A percentile compares a stretch with the other conserved stretches of the same genome.
These are phyloP conservation scores for Rhizophagus sp. DNA, from an alignment of 192 early-diverging fungal species.

Conservation along the genomic window DNA sequence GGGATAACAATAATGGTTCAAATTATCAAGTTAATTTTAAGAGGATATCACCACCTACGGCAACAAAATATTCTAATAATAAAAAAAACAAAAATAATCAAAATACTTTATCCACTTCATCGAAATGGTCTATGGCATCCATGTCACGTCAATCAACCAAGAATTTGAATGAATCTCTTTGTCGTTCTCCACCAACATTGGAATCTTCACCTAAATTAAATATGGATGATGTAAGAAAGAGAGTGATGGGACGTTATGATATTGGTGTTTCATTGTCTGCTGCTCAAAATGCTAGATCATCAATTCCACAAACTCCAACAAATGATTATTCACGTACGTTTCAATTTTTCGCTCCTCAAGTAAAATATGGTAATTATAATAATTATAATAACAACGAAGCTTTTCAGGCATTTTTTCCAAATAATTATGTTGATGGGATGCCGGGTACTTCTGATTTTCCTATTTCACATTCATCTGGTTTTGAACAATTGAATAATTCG, in stretches of 20 bases:
- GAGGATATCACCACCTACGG: conserved; percentile 26
- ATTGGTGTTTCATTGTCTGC: conserved; percentile 43
- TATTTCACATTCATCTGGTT: neutral
- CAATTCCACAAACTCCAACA: neutral
- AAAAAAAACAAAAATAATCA: conserved; percentile 19
- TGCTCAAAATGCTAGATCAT: conserved; percentile 17
- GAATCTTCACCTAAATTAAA: neutral
- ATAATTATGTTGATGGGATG: conserved; percentile 28
- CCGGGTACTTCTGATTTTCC: neutral
- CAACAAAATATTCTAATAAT: conserved; percentile 13
- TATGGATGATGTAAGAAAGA: neutral
- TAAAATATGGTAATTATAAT: neutral
- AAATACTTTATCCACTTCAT: neutral
- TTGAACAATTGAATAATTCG: conserved; percentile 15
- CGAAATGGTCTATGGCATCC: neutral
- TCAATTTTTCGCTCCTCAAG: neutral
- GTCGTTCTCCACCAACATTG: conserved; percentile 1
- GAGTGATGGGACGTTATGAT: conserved; percentile 39
- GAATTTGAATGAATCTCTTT: neutral
- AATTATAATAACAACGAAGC: neutral
- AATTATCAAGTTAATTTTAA: conserved; percentile 77
- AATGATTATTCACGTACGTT: neutral
- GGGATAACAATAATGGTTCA: conserved; percentile 92
- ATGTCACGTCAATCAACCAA: neutral
- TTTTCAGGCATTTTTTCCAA: neutral